A percentile compares a stretch with the other conserved stretches of the same genome.
Conservation (phyloP, 2,329 filamentous ascomycete species). For the Colletotrichum noveboracense region DNA sequence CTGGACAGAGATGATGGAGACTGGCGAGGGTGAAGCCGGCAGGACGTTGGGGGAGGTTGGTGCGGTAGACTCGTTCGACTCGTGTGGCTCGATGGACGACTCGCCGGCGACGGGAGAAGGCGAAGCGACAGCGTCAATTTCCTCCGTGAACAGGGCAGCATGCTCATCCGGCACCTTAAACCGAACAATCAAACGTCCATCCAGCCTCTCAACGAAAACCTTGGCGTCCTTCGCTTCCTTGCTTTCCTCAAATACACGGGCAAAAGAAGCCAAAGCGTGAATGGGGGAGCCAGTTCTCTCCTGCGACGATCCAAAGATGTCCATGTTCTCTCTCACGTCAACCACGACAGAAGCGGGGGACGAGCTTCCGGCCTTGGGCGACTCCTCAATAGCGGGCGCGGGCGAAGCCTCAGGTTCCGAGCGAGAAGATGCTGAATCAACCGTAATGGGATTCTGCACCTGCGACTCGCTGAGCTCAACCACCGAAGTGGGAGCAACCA, state of each 20-base stretch:
- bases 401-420: not conserved
- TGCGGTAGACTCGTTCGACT: not conserved
- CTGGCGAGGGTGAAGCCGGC: not conserved
- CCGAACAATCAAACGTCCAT: slow-evolving; percentile 12
- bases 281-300: not conserved
- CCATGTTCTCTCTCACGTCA: slow-evolving; percentile 13
- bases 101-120: not conserved
- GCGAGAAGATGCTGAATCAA: slow-evolving; percentile 9
- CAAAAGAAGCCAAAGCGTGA: not conserved
- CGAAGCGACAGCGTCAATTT: not conserved
- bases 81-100: not conserved
- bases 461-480: slow-evolving; percentile 1
- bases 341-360: slow-evolving; percentile 2
- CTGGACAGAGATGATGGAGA: not conserved
- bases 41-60: not conserved
- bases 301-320: slow-evolving; percentile 17
- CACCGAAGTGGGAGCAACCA: slow-evolving; percentile 10
- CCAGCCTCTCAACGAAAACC: not conserved
- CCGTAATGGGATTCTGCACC: slow-evolving; percentile 2
- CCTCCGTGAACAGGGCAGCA: not conserved
- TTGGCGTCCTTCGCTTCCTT: not conserved
- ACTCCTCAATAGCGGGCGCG: not conserved
- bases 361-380: not conserved
- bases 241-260: not conserved
- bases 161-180: slow-evolving; percentile 19